phyloP scores from a whole-genome alignment of 2,329 filamentous ascomycete genomes.

The Fusarium burgessii region DNA sequence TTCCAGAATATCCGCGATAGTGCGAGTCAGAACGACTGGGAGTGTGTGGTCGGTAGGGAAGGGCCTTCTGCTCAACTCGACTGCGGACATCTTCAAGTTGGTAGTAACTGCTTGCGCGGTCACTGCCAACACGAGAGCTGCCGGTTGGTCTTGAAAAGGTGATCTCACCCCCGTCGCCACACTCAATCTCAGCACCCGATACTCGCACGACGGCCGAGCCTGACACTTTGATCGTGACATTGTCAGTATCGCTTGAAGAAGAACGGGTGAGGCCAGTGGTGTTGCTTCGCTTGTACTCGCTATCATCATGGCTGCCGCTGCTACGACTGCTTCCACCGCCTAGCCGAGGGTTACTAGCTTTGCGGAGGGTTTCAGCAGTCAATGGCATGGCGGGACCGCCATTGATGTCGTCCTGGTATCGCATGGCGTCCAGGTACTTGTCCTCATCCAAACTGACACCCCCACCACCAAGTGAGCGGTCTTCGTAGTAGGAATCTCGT shows the following conservation, averaged over 20 bases:
- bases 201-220: conserved; percentile 68
- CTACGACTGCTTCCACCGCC: conserved; percentile 66
- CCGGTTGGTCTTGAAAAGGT: conserved; percentile 59
- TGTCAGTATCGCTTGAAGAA: conserved; percentile 64
- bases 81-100: conserved; percentile 61
- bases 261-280: conserved; percentile 71
- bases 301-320: conserved; percentile 71
- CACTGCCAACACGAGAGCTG: conserved; percentile 60
- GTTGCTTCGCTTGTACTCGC: conserved; percentile 71
- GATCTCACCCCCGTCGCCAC: conserved; percentile 69
- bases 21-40: conserved; percentile 63
- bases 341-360: conserved; percentile 58
- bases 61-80: conserved; percentile 57
- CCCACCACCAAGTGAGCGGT: conserved; percentile 50
- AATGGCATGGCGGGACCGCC: conserved; percentile 61
- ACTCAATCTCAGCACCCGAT: conserved; percentile 69
- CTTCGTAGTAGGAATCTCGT: conserved; percentile 57
- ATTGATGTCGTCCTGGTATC: conserved; percentile 66
- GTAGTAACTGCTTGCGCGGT: conserved; percentile 63
- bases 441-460: conserved; percentile 54
- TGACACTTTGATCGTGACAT: conserved; percentile 71
- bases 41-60: conserved; percentile 59
- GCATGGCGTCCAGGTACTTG: conserved; percentile 53
- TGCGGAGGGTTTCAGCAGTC: conserved; percentile 68
- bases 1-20: conserved; percentile 50